Evolutionary conservation across 2,329 filamentous ascomycete genomes (phyloP).

Genomic region (Myotisia sp.): DNA sequence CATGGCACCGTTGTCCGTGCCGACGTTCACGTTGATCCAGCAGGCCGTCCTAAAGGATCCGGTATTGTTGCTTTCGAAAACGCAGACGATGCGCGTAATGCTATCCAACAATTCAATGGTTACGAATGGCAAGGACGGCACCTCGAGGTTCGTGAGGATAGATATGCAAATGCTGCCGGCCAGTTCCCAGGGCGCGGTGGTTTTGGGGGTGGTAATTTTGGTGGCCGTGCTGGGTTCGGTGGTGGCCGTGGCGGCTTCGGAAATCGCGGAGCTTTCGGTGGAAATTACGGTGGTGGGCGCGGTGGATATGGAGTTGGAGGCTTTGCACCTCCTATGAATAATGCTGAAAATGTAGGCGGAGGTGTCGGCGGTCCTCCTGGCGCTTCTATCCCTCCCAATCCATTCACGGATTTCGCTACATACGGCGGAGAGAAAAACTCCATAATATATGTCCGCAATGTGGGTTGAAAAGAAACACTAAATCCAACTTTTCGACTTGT

Average conservation of each 20-base stretch:
- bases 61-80: constrained; percentile 95
- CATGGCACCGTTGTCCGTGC: constrained; percentile 77
- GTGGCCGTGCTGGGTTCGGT: constrained; percentile 41
- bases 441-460: constrained; percentile 90
- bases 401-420: constrained; percentile 86
- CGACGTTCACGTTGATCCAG: constrained; percentile 82
- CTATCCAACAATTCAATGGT: constrained; percentile 94
- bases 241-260: constrained; percentile 41
- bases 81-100: constrained; percentile 84
- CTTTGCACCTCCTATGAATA: constrained; percentile 24
- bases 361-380: constrained; percentile 24
- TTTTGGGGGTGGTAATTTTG: constrained; percentile 25
- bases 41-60: constrained; percentile 88
- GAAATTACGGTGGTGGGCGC: constrained; percentile 40
- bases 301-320: constrained; percentile 36
- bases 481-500: neutral
- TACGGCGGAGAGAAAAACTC: constrained; percentile 70
- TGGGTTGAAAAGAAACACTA: constrained; percentile 36
- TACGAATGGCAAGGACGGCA: constrained; percentile 95
- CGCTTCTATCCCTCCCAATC: constrained; percentile 52
- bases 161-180: constrained; percentile 51
- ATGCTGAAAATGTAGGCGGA: constrained; percentile 22
- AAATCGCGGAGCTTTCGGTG: constrained; percentile 39
- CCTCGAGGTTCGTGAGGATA: constrained; percentile 90
- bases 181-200: constrained; percentile 30